Base-by-base conservation (phyloP, 371 early-diverging fungal genomes). In the Apophysomyces ossiformis region DNA sequence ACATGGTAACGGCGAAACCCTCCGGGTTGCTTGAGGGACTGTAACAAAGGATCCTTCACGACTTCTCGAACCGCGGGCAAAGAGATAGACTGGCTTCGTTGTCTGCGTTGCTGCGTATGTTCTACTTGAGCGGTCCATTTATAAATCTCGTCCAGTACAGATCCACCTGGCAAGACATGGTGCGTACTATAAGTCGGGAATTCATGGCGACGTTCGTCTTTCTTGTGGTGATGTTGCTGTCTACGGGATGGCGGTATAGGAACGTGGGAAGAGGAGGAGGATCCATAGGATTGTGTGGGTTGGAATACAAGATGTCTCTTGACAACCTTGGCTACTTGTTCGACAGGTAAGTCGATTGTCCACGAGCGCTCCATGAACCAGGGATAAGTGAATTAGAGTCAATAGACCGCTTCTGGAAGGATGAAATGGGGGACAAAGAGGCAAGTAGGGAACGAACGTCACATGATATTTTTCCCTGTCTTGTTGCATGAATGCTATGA, bases 1-100 rank as follows among this genome's bases (percentile, higher is more conserved):
- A 97, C 82, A 79, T 90, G 92, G 65, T 94, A 89, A 1, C 98
- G 87, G 38, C 97, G 82, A 77, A 98, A 95, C 18, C 93, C 94
- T 61, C 98, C 98, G 1, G 98, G 97, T 50, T 85, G 84, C 57
- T 78, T 85, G 35, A 84, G 69, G 0, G 84, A 69, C 60, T 81
- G 77, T 35, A 79, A 67, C 1, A 81, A 70, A 12, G 76, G 76
- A 65, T 85, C 84, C 7, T 70, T 57, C 0, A 75, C 69, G 36
- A 73, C 63, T 13, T 69, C 65, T n/a, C 75, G 76, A 32, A 65
- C 64, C 1, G 74, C 75, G 39, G 87, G 88, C 35, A 85, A 65
- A 58, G 86, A 83, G 64, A 89, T 82, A 1, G 86, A 85, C 64
- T 83, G 81, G 7, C 87, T 82, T 60, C 89, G 83, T 32, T 67